Conservation (phyloP, 306 rosid species). For the Fagus sylvatica region DNA sequence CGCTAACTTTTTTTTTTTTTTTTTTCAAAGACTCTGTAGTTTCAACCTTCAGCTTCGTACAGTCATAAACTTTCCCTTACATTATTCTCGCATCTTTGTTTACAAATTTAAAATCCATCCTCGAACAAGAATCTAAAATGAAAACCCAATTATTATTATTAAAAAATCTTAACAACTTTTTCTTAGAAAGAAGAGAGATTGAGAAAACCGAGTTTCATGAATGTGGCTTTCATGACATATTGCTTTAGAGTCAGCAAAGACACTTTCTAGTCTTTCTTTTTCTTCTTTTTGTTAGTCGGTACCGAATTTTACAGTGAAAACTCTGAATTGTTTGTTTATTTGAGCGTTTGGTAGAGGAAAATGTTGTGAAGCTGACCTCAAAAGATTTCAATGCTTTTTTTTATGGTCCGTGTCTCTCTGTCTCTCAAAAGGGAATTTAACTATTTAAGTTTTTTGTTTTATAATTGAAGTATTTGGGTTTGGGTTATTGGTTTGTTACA, state of each 20-base stretch:
- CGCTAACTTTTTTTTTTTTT: not conserved
- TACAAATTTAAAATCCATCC: too few relatives aligned
- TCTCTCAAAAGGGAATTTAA: constrained; percentile 21
- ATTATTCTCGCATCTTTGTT: too few relatives aligned
- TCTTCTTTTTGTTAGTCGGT: constrained; percentile 7
- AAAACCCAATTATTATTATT: not conserved
- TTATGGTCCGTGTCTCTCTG: constrained; percentile 7
- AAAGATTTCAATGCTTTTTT: constrained; percentile 13
- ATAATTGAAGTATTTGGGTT: constrained; percentile 39
- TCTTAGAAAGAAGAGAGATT: constrained; percentile 10
- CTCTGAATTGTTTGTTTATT: constrained; percentile 15
- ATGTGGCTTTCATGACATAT: constrained; percentile 42
- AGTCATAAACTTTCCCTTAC: too few relatives aligned
- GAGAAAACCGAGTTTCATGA: constrained; percentile 51
- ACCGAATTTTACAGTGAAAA: constrained; percentile 24
- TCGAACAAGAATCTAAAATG: not conserved
- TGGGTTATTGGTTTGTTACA: constrained; percentile 58
- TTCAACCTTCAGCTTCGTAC: too few relatives aligned
- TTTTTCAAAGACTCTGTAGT: too few relatives aligned
- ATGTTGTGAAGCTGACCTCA: constrained; percentile 44
- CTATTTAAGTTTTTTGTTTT: constrained; percentile 10
- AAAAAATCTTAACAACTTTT: not conserved
- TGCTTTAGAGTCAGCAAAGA: constrained; percentile 43
- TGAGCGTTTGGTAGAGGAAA: constrained; percentile 44
- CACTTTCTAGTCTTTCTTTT: constrained; percentile 29